Evolutionary conservation across 108 stramenopile genomes (phyloP).

Genomic region (Nitzschia palea): DNA sequence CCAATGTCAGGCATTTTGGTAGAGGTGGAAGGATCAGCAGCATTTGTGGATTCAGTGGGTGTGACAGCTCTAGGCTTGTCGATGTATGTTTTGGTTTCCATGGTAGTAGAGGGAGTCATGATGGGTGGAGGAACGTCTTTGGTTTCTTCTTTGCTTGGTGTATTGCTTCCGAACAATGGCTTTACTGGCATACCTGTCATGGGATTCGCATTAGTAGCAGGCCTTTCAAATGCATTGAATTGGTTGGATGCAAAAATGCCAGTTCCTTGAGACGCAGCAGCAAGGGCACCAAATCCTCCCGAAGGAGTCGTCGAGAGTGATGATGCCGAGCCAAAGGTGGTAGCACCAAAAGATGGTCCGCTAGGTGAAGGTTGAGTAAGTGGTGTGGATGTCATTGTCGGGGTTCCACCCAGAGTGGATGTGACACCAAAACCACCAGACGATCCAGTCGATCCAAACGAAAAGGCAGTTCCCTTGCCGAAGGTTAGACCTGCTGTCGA

Average conservation of each 20-base stretch:
- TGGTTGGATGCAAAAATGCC: slow-evolving; percentile 10
- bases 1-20: no score
- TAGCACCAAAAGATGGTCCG: slow-evolving; percentile 16
- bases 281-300: slow-evolving; percentile 15
- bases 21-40: no score
- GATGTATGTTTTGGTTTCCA: no score
- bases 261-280: slow-evolving; percentile 5
- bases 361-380: background rate
- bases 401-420: slow-evolving; percentile 39
- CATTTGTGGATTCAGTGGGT: no score
- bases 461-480: slow-evolving; percentile 10
- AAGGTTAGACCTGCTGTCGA: slow-evolving; percentile 24
- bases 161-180: slow-evolving; percentile 17
- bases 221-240: slow-evolving; percentile 23
- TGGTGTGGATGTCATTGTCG: background rate
- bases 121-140: no score
- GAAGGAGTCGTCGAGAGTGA: background rate
- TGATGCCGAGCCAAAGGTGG: slow-evolving; percentile 18
- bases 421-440: slow-evolving; percentile 33
- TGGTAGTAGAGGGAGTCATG: no score
- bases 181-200: slow-evolving; percentile 11
- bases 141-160: background rate
- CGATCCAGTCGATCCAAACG: slow-evolving; percentile 24
- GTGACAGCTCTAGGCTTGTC: no score
- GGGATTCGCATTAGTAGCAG: slow-evolving; percentile 4